Evolutionary conservation across 768 basidiomycete genomes (phyloP), one percentile per base, ranked within the genome.

Genomic region (Scleroderma citrinum): DNA sequence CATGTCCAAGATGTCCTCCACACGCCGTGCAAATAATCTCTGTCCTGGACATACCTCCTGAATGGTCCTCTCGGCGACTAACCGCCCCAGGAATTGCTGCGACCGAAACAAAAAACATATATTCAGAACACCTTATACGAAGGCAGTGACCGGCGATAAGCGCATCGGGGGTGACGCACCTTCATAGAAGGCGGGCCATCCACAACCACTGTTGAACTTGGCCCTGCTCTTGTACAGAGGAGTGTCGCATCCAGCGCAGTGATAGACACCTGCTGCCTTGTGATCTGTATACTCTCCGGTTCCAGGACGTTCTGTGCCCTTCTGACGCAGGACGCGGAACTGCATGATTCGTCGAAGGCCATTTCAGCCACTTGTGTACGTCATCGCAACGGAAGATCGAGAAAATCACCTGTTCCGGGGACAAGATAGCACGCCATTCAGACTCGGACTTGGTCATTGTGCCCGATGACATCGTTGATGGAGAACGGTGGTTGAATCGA

Each of bases 161-260:
- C n/a, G n/a, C n/a, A n/a, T n/a, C n/a, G n/a, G n/a, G n/a, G n/a
- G n/a, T n/a, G 8, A 57, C 69, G 49, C 53, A 87, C 87, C 87
- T 62, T 95, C 93, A 63, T 86, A 97, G 76, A 96, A 97, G 1
- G 93, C 91, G n/a, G 94, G 93, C 93, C 93, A 97, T 20, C 93
- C 93, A 59, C 91, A 95, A 7, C 92, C 91, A 50, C 89, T 92
- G 58, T 86, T 77, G 69, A 95, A 96, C 69, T 96, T 96, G 55
- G 91, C 92, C 23, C 73, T 74, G 59, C 87, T 89, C 74, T 84
- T 89, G 73, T 95, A 96, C 43, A 96, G 69, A 1, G 92, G 85
- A 2, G 89, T 81, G 31, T 74, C 75, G 65, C 92, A 95, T 7
- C 78, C 93, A 8, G 81, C 85, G 60, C 92, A 94, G 38, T 69